These are phyloP conservation scores for Arthromyces matolae DNA, from an alignment of 768 basidiomycete genomes.

Conservation along the genomic window DNA sequence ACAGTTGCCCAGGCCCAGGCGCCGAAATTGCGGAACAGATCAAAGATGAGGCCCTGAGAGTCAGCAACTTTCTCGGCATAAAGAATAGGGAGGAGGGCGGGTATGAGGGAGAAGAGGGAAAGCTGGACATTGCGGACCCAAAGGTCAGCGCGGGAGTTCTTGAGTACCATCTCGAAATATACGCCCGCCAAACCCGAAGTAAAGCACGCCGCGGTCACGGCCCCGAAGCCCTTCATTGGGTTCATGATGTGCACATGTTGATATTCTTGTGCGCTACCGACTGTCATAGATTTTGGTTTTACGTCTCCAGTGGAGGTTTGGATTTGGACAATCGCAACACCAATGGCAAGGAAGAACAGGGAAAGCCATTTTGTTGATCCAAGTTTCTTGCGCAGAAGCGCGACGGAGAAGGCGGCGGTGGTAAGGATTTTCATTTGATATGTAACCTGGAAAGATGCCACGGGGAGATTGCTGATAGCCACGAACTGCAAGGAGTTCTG, in stretches of 20 bases:
- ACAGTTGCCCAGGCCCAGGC: constrained; percentile 97
- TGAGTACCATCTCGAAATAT: constrained; percentile 93
- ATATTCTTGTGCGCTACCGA: constrained; percentile 69
- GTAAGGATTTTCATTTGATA: constrained; percentile 99
- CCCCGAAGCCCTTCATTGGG: constrained; percentile 77
- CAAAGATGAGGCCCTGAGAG: constrained; percentile 47
- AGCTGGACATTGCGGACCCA: constrained; percentile 92
- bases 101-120: constrained; percentile 85
- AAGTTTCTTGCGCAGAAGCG: constrained; percentile 74
- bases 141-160: constrained; percentile 76
- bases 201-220: constrained; percentile 82
- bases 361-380: constrained; percentile 80
- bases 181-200: constrained; percentile 90
- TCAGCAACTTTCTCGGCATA: constrained; percentile 40
- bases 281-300: constrained; percentile 34
- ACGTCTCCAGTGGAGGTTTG: constrained; percentile 49
- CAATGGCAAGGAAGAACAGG: constrained; percentile 82
- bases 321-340: constrained; percentile 93
- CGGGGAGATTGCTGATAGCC: constrained; percentile 91
- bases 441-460: constrained; percentile 95
- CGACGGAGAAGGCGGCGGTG: constrained; percentile 89
- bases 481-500: constrained; percentile 98
- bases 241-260: constrained; percentile 70
- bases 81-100: constrained; percentile 81
- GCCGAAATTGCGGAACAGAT: constrained; percentile 84